These are phyloP conservation scores for Orychophragmus violaceus DNA, from an alignment of 345 rosid genomes.

Conservation along the genomic window DNA sequence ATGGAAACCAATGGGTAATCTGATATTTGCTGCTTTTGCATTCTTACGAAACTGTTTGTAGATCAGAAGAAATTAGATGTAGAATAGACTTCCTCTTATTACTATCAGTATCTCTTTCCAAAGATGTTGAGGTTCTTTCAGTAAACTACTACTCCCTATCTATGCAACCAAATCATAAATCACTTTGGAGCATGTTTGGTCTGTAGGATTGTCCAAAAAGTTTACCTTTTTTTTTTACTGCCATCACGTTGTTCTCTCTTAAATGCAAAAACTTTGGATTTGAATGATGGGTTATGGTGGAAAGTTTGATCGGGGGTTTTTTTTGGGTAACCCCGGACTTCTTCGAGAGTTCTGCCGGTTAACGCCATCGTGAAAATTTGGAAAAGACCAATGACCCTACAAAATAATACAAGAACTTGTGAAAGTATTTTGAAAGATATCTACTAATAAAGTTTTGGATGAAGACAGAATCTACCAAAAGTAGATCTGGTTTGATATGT, in stretches of 20 bases:
- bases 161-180: neutral
- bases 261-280: neutral
- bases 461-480: conserved; percentile 1
- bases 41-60: conserved; percentile 4
- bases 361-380: neutral
- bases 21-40: neutral
- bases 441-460: neutral
- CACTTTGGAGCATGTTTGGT: neutral
- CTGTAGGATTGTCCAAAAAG: neutral
- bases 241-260: neutral
- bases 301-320: neutral
- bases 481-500: neutral
- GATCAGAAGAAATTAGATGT: conserved; percentile 7
- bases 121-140: neutral
- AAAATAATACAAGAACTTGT: neutral
- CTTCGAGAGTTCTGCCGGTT: neutral
- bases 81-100: neutral
- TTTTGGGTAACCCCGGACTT: neutral
- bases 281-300: neutral
- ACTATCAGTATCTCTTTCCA: conserved; percentile 1
- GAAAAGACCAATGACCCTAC: no score
- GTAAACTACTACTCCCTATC: neutral
- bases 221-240: neutral
- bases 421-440: neutral
- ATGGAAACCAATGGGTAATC: neutral